Conservation (phyloP, 805 yeast genomes). For the Myxozyma kluyveri region DNA sequence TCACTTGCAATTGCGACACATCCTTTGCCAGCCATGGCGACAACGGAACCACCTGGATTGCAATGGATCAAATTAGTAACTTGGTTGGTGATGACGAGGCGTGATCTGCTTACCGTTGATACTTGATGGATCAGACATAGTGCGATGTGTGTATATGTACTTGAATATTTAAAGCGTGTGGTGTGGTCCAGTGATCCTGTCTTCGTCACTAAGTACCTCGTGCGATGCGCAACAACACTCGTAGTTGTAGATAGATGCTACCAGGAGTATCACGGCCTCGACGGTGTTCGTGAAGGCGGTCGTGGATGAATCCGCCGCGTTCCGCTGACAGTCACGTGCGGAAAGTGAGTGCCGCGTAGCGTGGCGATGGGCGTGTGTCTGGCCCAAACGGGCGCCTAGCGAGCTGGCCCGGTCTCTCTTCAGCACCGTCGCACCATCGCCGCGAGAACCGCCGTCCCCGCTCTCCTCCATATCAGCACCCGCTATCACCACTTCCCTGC, state of each 20-base stretch:
- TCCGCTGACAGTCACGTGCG: neutral
- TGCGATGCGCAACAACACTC: too few species aligned
- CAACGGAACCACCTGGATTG: conserved; percentile 85
- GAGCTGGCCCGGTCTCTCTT: too few species aligned
- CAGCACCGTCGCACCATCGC: too few species aligned
- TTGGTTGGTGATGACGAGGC: neutral
- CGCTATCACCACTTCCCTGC: too few species aligned
- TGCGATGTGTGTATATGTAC: neutral
- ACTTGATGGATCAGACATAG: conserved; percentile 25
- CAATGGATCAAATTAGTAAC: neutral
- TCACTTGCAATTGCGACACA: conserved; percentile 98
- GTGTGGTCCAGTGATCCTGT: too few species aligned
- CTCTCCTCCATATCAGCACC: too few species aligned
- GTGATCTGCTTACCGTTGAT: conserved; percentile 19
- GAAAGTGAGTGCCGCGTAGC: neutral
- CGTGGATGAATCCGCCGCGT: neutral
- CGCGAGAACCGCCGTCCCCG: neutral
- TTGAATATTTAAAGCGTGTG: neutral
- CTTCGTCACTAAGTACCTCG: too few species aligned
- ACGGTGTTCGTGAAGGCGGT: too few species aligned
- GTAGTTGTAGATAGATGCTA: too few species aligned
- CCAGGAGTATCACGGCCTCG: too few species aligned
- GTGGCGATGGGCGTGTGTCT: neutral
- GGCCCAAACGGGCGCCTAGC: neutral
- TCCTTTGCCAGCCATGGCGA: conserved; percentile 98